phyloP scores from a whole-genome alignment of 2,329 filamentous ascomycete species.

The Phyllosticta capitalensis region DNA sequence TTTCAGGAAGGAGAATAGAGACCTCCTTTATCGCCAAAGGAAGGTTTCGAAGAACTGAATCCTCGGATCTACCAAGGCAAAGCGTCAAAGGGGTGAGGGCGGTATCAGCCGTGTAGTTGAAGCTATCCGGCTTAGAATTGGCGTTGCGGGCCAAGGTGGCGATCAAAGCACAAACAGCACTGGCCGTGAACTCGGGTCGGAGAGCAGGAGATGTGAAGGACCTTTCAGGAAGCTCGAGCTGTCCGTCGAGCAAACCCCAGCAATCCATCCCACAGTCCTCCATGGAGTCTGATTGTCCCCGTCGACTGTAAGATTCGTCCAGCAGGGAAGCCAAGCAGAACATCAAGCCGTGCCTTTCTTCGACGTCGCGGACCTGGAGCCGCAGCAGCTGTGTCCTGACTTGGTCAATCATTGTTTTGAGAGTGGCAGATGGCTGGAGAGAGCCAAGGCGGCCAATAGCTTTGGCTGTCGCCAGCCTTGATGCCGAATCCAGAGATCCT shows the following conservation, averaged over 20 bases:
- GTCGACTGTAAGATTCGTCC: slow-evolving; percentile 11
- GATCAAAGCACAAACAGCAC: slow-evolving; percentile 51
- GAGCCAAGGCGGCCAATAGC: slow-evolving; percentile 54
- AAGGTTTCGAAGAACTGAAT: slow-evolving; percentile 24
- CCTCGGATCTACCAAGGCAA: slow-evolving; percentile 27
- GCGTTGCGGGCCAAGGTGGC: slow-evolving; percentile 29
- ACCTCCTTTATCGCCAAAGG: slow-evolving; percentile 17
- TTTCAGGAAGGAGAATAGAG: slow-evolving; percentile 15
- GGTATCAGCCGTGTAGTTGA: background rate
- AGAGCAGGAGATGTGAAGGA: slow-evolving; percentile 36
- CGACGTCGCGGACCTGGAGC: slow-evolving; percentile 51
- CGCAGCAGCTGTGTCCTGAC: slow-evolving; percentile 37
- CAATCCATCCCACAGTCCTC: slow-evolving; percentile 13
- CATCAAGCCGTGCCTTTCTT: slow-evolving; percentile 60
- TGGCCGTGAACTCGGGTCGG: slow-evolving; percentile 55
- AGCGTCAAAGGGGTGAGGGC: slow-evolving; percentile 18
- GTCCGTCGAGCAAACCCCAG: slow-evolving; percentile 21
- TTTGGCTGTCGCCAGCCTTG: slow-evolving; percentile 60
- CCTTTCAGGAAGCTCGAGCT: slow-evolving; percentile 29
- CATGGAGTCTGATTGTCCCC: background rate
- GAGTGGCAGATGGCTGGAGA: slow-evolving; percentile 27
- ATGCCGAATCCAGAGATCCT: slow-evolving; percentile 65
- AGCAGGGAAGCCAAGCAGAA: slow-evolving; percentile 50
- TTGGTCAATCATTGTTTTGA: slow-evolving; percentile 29
- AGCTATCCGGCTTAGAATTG: background rate